phyloP scores from a whole-genome alignment of 2,329 filamentous ascomycete species.

The Madurella mycetomatis region DNA sequence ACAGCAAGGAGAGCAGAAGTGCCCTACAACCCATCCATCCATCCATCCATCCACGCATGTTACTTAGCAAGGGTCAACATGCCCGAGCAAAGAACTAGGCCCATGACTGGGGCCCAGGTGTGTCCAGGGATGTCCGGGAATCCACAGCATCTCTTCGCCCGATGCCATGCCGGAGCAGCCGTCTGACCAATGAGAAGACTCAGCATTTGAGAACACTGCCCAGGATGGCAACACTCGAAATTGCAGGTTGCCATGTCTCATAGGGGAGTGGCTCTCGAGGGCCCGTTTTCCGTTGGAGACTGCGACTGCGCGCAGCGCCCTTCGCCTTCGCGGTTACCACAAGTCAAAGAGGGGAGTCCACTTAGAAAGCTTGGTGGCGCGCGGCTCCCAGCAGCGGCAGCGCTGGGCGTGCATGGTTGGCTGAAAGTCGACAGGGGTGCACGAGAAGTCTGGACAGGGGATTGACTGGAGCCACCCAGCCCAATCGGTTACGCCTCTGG shows the following conservation, averaged over 20 bases:
- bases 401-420: constrained; percentile 12
- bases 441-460: constrained; percentile 14
- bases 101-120: constrained; percentile 1
- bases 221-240: constrained; percentile 8
- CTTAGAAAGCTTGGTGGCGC: constrained; percentile 16
- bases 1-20: background rate
- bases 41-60: background rate
- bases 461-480: constrained; percentile 10
- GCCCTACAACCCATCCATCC: background rate
- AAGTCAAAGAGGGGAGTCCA: background rate
- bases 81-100: constrained; percentile 1
- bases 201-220: background rate
- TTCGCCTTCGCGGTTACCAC: constrained; percentile 4
- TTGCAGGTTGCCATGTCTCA: constrained; percentile 8
- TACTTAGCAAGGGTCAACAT: background rate
- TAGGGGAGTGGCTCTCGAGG: constrained; percentile 9
- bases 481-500: constrained; percentile 23
- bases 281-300: background rate
- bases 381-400: constrained; percentile 21
- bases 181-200: constrained; percentile 6
- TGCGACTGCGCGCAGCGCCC: too few species aligned
- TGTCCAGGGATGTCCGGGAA: constrained; percentile 1
- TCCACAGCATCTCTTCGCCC: background rate
- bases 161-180: background rate
- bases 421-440: constrained; percentile 16